Percentiles rank a stretch among this genome's conserved stretches.
phyloP scores from a whole-genome alignment of 2,329 filamentous ascomycete genomes.

The Pestalotiopsis sp. region DNA sequence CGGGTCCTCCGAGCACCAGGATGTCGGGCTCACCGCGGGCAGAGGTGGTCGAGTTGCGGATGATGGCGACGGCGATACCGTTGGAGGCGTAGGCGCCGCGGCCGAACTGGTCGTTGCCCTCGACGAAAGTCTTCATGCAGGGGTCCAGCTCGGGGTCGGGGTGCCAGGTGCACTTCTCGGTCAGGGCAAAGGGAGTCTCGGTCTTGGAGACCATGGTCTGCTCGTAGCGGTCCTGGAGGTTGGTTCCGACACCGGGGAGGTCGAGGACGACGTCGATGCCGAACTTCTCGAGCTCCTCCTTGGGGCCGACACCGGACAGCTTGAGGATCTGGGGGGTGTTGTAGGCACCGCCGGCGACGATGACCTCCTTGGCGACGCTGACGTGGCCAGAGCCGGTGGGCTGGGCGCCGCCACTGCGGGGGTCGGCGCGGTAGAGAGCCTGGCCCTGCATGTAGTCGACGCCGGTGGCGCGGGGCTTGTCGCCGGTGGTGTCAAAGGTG shows the following conservation, averaged over 20 bases:
- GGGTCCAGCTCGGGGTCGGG: slow-evolving; percentile 29
- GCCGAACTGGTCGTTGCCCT: slow-evolving; percentile 15
- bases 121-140: slow-evolving; percentile 36
- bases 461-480: slow-evolving; percentile 38
- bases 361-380: slow-evolving; percentile 45
- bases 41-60: slow-evolving; percentile 31
- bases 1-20: slow-evolving; percentile 33
- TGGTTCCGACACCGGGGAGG: slow-evolving; percentile 64
- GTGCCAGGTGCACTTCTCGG: slow-evolving; percentile 32
- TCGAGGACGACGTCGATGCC: slow-evolving; percentile 56
- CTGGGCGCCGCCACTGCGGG: slow-evolving; percentile 30
- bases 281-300: slow-evolving; percentile 39
- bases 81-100: slow-evolving; percentile 38
- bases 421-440: slow-evolving; percentile 44
- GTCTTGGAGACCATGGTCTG: slow-evolving; percentile 42
- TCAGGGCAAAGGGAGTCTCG: slow-evolving; percentile 32
- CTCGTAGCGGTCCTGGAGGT: slow-evolving; percentile 60
- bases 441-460: slow-evolving; percentile 43
- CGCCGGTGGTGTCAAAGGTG: slow-evolving; percentile 34
- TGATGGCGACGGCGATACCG: slow-evolving; percentile 50
- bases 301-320: slow-evolving; percentile 46
- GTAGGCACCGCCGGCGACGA: slow-evolving; percentile 49
- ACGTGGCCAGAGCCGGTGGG: slow-evolving; percentile 26
- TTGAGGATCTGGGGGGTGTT: slow-evolving; percentile 50
- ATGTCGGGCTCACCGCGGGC: slow-evolving; percentile 31